Conservation (phyloP, 306 rosid species). For the Dicorynia guianensis region DNA sequence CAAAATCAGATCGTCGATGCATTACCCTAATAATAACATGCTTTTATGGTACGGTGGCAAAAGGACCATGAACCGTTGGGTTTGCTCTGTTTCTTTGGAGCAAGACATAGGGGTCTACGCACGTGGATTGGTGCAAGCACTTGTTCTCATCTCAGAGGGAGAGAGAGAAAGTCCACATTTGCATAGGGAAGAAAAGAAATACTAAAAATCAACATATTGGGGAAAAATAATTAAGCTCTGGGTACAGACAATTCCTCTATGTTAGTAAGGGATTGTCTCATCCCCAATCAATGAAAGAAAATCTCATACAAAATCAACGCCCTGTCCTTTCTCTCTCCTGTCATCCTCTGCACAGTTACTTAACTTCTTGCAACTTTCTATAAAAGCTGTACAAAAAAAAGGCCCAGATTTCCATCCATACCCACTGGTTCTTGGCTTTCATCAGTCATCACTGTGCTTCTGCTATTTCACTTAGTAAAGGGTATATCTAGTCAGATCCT, state of each 20-base stretch:
- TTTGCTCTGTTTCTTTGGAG: slow-evolving; percentile 69
- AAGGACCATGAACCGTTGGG: slow-evolving; percentile 75
- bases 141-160: slow-evolving; percentile 44
- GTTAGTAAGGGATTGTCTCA: slow-evolving; percentile 45
- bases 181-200: background rate
- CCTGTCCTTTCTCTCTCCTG: slow-evolving; percentile 46
- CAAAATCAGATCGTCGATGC: slow-evolving; percentile 18
- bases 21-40: slow-evolving; percentile 39
- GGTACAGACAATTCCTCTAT: slow-evolving; percentile 43
- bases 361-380: slow-evolving; percentile 51
- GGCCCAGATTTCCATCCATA: slow-evolving; percentile 43
- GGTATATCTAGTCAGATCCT: slow-evolving; percentile 44
- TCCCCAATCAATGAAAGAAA: slow-evolving; percentile 53
- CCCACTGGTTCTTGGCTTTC: slow-evolving; percentile 41
- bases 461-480: slow-evolving; percentile 40
- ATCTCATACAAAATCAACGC: slow-evolving; percentile 45
- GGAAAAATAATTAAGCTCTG: background rate
- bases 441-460: slow-evolving; percentile 29
- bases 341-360: slow-evolving; percentile 51
- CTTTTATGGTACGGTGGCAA: slow-evolving; percentile 56
- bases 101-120: slow-evolving; percentile 72
- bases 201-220: no score
- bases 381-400: slow-evolving; percentile 43
- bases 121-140: slow-evolving; percentile 73
- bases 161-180: background rate